Evolutionary conservation across 805 yeast genomes (phyloP).

Genomic region (Yamadazyma sp.): DNA sequence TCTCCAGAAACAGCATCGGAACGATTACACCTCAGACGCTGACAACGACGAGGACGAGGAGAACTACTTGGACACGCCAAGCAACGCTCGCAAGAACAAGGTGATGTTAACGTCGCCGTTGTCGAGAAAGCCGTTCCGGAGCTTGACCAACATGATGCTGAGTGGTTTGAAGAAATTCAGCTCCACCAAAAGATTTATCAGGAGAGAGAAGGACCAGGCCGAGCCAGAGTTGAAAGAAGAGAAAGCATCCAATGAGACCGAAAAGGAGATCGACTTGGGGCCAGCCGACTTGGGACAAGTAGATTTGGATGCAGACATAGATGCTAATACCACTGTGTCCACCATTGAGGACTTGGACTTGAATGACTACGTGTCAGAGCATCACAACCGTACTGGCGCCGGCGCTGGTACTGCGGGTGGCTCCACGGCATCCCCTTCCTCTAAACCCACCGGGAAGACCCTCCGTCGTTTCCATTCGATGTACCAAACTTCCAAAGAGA

Average conservation of each 20-base stretch:
- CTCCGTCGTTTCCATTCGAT: conserved; percentile 65
- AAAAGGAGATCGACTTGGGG: neutral
- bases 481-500: conserved; percentile 52
- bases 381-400: too few species aligned
- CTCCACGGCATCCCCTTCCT: neutral
- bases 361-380: conserved; percentile 1
- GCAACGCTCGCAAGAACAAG: conserved; percentile 8
- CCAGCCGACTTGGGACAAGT: neutral
- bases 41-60: conserved; percentile 6
- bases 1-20: conserved; percentile 12
- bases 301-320: conserved; percentile 9
- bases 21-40: conserved; percentile 7
- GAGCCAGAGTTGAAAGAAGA: neutral
- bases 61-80: conserved; percentile 9
- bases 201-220: too few species aligned
- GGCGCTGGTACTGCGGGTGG: conserved; percentile 5
- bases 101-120: conserved; percentile 20
- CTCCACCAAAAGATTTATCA: too few species aligned
- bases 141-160: conserved; percentile 24
- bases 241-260: neutral
- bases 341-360: conserved; percentile 17
- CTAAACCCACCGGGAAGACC: neutral
- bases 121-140: conserved; percentile 27
- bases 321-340: conserved; percentile 17
- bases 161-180: conserved; percentile 2